Base-by-base conservation (phyloP, 176 grass and related monocot species). In the Dendrocalamus sinicus region DNA sequence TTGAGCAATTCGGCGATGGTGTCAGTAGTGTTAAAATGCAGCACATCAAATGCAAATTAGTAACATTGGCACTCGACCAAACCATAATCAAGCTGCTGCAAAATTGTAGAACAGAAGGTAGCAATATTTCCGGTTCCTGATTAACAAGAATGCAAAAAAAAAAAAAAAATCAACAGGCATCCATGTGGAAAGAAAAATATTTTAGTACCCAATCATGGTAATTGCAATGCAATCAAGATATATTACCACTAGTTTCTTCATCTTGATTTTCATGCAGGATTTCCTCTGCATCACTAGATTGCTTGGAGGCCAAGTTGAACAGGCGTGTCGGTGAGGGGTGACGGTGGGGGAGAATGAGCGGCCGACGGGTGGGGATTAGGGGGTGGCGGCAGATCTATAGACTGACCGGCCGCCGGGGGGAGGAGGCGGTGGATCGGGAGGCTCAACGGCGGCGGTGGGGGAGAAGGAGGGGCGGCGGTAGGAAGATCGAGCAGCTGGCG, bases 101-200 rank as follows among this genome's bases (percentile, higher is more conserved):
- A 80, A 32, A 97, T 93, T 19, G 92, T 92, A 72, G 95, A 97
- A 62, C 92, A 97, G 85, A 97, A 97, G 32, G 95, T 97, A 48
- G 95, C 95, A 46, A 92, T 97, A 80, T 97, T 97, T 85, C 91
- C 92, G 4, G 95, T 97, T 81, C 95, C 92, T 60, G 95, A 97
- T 82, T 64, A 82, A 16, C 22, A 74, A 26, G 76, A 47, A 44
- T 78, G 64, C 24, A 14, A 47, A 26, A 88, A 30, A 28, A 26
- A 88, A 30, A 28, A 28, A 51, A 51, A 16, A 13, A 30, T 37
- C 9, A 83, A 78, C 13, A 4, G 4, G 9, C 11, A 59, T 24
- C 28, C 30, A 63, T 74, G 41, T 16, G 16, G 44, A 37, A 87
- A 67, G n/a, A 15, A 41, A 78, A 51, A 26, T 12, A 77, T 6